Percentiles rank a stretch among this genome's conserved stretches.
These are phyloP conservation scores for Phytopythium montanum DNA, from an alignment of 352 stramenopile species.

Conservation along the genomic window DNA sequence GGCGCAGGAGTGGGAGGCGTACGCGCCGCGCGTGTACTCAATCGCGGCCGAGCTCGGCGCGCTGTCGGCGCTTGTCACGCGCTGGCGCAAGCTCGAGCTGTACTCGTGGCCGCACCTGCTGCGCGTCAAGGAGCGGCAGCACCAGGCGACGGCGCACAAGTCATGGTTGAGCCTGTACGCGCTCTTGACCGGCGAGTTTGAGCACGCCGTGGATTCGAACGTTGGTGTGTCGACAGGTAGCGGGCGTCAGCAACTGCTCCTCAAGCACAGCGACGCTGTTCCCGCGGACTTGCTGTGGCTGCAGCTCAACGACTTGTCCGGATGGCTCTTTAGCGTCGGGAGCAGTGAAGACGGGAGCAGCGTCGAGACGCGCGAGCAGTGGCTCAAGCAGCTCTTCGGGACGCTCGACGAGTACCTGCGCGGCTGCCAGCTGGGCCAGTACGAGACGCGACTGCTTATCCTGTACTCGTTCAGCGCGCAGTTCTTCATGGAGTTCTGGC, in stretches of 20 bases:
- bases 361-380: conserved; percentile 48
- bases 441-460: conserved; percentile 87
- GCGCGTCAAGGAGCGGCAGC: conserved; percentile 81
- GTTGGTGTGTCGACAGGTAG: too few species aligned
- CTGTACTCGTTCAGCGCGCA: conserved; percentile 88
- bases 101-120: conserved; percentile 97
- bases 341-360: not conserved
- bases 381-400: conserved; percentile 81
- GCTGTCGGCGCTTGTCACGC: conserved; percentile 93
- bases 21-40: conserved; percentile 90
- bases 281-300: conserved; percentile 53
- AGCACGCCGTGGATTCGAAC: conserved; percentile 25
- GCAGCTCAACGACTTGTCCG: conserved; percentile 49
- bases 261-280: not conserved
- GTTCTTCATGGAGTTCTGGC: conserved; percentile 78
- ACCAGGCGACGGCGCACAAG: conserved; percentile 71
- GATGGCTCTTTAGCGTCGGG: conserved; percentile 51
- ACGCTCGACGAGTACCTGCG: conserved; percentile 91
- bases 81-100: conserved; percentile 98
- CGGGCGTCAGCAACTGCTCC: not conserved
- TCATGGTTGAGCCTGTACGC: conserved; percentile 90
- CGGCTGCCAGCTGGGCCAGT: conserved; percentile 88
- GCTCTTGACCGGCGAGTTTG: conserved; percentile 75
- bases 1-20: conserved; percentile 98
- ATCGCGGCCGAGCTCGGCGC: conserved; percentile 89